A percentile compares a stretch with the other conserved stretches of the same genome.
These are phyloP conservation scores for Cladosporium sp. DNA, from an alignment of 2,329 filamentous ascomycete species.

Conservation along the genomic window DNA sequence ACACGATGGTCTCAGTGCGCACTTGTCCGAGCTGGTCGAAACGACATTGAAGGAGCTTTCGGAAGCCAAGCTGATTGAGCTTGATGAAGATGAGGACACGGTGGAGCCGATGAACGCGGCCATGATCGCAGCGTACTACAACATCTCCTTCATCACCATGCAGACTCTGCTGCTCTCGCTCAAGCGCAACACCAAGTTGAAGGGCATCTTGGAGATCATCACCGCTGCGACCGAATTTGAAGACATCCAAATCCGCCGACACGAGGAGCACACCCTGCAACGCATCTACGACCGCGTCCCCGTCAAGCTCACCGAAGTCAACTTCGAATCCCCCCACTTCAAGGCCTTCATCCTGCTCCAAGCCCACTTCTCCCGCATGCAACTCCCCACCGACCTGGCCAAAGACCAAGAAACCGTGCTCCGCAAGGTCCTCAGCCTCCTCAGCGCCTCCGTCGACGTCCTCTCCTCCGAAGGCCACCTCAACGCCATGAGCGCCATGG, in stretches of 20 bases:
- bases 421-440: conserved; percentile 76
- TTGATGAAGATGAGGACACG: conserved; percentile 82
- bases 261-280: conserved; percentile 82
- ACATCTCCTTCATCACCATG: conserved; percentile 99
- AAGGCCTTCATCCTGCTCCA: conserved; percentile 97
- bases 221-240: conserved; percentile 97
- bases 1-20: conserved; percentile 88
- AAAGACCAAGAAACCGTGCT: conserved; percentile 93
- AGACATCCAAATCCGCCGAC: conserved; percentile 85
- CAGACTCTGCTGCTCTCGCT: conserved; percentile 95
- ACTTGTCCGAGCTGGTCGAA: conserved; percentile 92
- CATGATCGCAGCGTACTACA: conserved; percentile 99
- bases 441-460: conserved; percentile 91
- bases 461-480: conserved; percentile 92
- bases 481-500: conserved; percentile 98
- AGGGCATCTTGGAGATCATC: conserved; percentile 94
- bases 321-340: conserved; percentile 93
- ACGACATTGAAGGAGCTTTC: conserved; percentile 83
- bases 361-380: conserved; percentile 96
- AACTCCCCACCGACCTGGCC: conserved; percentile 87
- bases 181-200: conserved; percentile 84
- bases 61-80: conserved; percentile 92
- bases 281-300: conserved; percentile 93
- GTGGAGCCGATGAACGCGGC: conserved; percentile 89
- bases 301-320: conserved; percentile 86